phyloP scores from a whole-genome alignment of 805 yeast genomes.

The Barnettozyma vustinii region DNA sequence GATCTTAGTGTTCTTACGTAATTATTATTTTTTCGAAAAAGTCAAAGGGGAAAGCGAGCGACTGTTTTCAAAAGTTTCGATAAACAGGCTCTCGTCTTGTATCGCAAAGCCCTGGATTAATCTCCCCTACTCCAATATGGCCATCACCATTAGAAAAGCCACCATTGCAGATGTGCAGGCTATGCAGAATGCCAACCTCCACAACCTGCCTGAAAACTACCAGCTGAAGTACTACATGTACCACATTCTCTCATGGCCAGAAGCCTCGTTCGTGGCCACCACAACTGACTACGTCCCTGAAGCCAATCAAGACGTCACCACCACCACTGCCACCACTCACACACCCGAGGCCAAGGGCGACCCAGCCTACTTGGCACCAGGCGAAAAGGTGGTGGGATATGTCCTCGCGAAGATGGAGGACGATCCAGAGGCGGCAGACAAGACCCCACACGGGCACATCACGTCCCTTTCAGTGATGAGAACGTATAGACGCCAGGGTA shows the following conservation, averaged over 20 bases:
- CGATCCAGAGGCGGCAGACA: conserved; percentile 71
- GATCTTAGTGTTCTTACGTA: neutral
- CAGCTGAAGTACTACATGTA: conserved; percentile 89
- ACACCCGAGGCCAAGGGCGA: conserved; percentile 41
- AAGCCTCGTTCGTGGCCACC: conserved; percentile 92
- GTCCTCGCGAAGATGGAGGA: conserved; percentile 96
- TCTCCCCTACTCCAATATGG: conserved; percentile 39
- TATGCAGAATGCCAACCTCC: conserved; percentile 91
- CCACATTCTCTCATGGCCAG: conserved; percentile 95
- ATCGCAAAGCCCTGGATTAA: neutral
- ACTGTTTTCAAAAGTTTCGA: neutral
- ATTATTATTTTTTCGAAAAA: neutral
- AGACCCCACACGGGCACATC: conserved; percentile 82
- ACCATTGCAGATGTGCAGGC: conserved; percentile 83
- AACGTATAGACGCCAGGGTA: conserved; percentile 90
- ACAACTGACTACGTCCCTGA: conserved; percentile 46
- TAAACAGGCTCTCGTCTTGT: neutral
- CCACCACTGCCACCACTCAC: neutral
- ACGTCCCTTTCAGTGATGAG: conserved; percentile 94
- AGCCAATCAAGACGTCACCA: conserved; percentile 19
- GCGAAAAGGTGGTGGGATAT: conserved; percentile 90
- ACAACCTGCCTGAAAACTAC: conserved; percentile 92
- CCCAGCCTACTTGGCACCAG: conserved; percentile 56
- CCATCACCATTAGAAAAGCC: conserved; percentile 84
- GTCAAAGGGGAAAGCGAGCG: neutral